Percentiles rank a stretch among this genome's conserved stretches.
These are phyloP conservation scores for Phaeosphaeriaceae sp. DNA, from an alignment of 2,329 filamentous ascomycete species.

Conservation along the genomic window DNA sequence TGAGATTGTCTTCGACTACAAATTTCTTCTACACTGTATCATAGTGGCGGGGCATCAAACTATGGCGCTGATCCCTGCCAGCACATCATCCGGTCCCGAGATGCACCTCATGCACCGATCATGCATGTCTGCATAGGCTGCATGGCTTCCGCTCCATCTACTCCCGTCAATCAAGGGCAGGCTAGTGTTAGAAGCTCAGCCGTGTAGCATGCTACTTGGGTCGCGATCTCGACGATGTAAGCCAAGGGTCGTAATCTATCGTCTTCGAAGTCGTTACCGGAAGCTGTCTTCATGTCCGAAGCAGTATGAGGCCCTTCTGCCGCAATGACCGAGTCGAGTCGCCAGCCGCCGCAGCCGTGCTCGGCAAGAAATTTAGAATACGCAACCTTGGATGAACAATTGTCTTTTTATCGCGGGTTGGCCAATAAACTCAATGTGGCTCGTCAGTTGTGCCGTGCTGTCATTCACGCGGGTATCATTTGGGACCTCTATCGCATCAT, in stretches of 20 bases:
- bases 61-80: conserved; percentile 9
- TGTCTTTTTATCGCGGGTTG: neutral
- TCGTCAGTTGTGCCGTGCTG: neutral
- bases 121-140: neutral
- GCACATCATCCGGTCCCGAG: conserved; percentile 3
- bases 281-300: neutral
- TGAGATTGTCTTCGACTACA: neutral
- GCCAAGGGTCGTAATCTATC: neutral
- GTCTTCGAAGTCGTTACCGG: neutral
- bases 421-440: neutral
- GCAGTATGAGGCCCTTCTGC: neutral
- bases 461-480: neutral
- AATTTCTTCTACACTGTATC: neutral
- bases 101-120: conserved; percentile 4
- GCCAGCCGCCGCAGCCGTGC: neutral
- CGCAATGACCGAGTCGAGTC: neutral
- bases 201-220: neutral
- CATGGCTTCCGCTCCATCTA: neutral
- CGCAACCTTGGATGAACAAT: neutral
- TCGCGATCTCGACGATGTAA: neutral
- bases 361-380: neutral
- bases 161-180: neutral
- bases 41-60: neutral
- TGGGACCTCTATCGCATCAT: neutral
- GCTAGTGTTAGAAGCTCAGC: neutral